Base-by-base conservation (phyloP, 768 basidiomycete genomes). In the Steccherinum ochraceum region DNA sequence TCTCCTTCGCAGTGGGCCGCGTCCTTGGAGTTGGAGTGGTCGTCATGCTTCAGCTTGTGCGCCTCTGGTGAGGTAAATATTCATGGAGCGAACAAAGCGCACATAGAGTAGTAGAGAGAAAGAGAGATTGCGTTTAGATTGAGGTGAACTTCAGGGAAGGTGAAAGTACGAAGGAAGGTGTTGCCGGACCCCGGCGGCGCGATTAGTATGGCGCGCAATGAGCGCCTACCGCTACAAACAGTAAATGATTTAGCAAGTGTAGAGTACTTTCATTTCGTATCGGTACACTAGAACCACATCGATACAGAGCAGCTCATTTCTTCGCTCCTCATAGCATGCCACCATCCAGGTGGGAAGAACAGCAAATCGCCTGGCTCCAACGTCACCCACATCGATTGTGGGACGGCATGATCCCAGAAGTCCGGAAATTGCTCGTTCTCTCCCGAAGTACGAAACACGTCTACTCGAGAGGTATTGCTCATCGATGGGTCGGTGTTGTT, bases 201-300 rank as follows among this genome's bases (percentile, higher is more conserved):
- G n/a, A n/a, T n/a, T n/a, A n/a, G n/a, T n/a, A n/a, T n/a, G n/a
- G n/a, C n/a, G n/a, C n/a, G n/a, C n/a, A n/a, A n/a, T n/a, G n/a
- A n/a, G n/a, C n/a, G n/a, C n/a, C n/a, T n/a, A n/a, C n/a, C n/a
- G n/a, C n/a, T n/a, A n/a, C n/a, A n/a, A n/a, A n/a, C n/a, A n/a
- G n/a, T n/a, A n/a, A n/a, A n/a, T n/a, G n/a, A n/a, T n/a, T n/a
- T n/a, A n/a, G n/a, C n/a, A n/a, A n/a, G n/a, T n/a, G n/a, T n/a
- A n/a, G n/a, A n/a, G n/a, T n/a, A n/a, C n/a, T n/a, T n/a, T n/a
- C n/a, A n/a, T n/a, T n/a, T n/a, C n/a, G n/a, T n/a, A n/a, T n/a
- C n/a, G n/a, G n/a, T n/a, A n/a, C n/a, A n/a, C n/a, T n/a, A 94
- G 66, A 91, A 94, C 90, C 91, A 93, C 78, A 92, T 86, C 25